phyloP scores from a whole-genome alignment of 2,329 filamentous ascomycete genomes.

The Sporothrix pseudoabietina region DNA sequence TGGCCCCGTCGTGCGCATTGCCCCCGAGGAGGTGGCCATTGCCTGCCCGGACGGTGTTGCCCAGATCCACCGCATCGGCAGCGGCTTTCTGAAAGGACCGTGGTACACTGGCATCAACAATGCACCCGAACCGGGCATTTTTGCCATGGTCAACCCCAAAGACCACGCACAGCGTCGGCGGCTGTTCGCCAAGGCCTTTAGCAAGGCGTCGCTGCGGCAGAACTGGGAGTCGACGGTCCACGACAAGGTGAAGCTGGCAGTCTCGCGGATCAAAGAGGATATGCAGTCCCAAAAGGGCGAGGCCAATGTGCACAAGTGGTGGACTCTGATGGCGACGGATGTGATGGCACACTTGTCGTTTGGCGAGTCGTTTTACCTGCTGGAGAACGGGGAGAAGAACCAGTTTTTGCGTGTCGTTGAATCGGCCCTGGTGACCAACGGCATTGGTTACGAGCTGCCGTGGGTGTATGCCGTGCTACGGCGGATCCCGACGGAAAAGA shows the following conservation, averaged over 20 bases:
- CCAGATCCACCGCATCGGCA: not conserved
- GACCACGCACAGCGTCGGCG: not conserved
- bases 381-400: not conserved
- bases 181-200: not conserved
- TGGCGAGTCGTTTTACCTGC: not conserved
- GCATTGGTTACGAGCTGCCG: not conserved
- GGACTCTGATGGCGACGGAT: not conserved
- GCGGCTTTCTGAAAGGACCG: not conserved
- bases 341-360: not conserved
- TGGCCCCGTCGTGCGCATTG: not conserved
- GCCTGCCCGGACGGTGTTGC: not conserved
- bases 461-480: not conserved
- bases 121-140: not conserved
- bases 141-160: not conserved
- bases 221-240: not conserved
- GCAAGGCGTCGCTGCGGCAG: not conserved
- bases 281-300: not conserved
- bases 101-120: not conserved
- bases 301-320: not conserved
- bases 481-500: not conserved
- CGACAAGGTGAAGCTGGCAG: not conserved
- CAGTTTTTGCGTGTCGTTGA: not conserved
- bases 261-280: not conserved
- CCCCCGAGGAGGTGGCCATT: not conserved
- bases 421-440: not conserved